phyloP scores from a whole-genome alignment of 441 rosid genomes.

The Euphorbia schlechtendalii region DNA sequence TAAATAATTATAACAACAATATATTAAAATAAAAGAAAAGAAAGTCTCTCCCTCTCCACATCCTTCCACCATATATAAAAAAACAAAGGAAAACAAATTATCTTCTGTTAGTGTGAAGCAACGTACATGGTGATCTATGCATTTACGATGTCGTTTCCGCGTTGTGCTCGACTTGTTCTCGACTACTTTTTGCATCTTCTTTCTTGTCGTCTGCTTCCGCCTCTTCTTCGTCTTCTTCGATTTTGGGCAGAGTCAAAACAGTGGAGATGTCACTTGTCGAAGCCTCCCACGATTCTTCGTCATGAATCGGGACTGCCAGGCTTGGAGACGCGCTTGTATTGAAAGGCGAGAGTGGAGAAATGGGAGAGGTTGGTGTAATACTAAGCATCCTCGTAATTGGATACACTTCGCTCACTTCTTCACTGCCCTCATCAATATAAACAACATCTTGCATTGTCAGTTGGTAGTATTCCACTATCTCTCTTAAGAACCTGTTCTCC shows the following conservation, averaged over 20 bases:
- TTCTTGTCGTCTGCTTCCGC: no score
- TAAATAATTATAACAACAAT: not conserved
- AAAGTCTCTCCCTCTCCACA: conserved; percentile 3
- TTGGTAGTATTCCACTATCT: conserved; percentile 91
- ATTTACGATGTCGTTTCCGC: conserved; percentile 14
- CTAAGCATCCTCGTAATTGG: conserved; percentile 49
- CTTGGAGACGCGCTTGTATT: conserved; percentile 27
- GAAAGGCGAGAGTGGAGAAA: conserved; percentile 41
- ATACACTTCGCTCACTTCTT: conserved; percentile 71
- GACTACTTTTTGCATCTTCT: no score
- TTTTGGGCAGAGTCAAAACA: conserved; percentile 17
- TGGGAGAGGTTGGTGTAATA: conserved; percentile 44
- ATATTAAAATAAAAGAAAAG: not conserved
- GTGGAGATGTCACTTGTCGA: conserved; percentile 25
- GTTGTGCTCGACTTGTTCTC: conserved; percentile 11
- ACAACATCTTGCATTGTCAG: conserved; percentile 90
- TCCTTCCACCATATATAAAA: conserved; percentile 13
- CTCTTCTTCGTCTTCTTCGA: conserved; percentile 16
- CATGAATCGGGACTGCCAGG: conserved; percentile 22
- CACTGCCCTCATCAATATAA: conserved; percentile 65
- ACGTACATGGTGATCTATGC: conserved; percentile 13
- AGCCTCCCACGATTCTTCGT: conserved; percentile 25
- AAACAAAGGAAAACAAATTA: no score
- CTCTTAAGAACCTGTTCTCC: conserved; percentile 79
- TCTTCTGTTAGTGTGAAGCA: no score